Base-by-base conservation (phyloP, 345 rosid species). In the Citrus reticulata region DNA sequence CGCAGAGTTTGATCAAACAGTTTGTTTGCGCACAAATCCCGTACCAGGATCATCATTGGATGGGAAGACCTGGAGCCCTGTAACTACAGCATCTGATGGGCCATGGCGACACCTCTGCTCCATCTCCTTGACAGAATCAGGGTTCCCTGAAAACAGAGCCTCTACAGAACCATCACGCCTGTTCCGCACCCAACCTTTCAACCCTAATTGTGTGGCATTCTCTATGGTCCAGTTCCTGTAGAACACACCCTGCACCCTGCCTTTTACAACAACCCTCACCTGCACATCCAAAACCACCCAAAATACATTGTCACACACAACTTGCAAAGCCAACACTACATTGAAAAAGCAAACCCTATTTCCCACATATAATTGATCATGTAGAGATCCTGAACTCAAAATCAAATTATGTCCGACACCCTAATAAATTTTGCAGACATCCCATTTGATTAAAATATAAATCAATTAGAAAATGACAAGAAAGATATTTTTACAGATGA, bases 121-220 rank as follows among this genome's bases (percentile, higher is more conserved):
- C 98, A 92, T 93, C 81, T 93, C 94, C 58, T 86, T 86, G 10
- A 93, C 93, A 55, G 84, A 76, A 67, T 90, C 90, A 9, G 86
- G 42, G 30, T 86, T 86, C 49, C 97, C 97, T 0, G 93, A 90
- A 82, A 96, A 92, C 64, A 94, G 87, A 19, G 97, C 97, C 86
- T 96, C 98, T 30, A 93, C 98, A 0, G 97, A 86, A 60, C 98
- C 97, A 68, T 96, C 97, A 77, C 93, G 91, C 72, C 89, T 86
- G 81, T 93, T 95, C 87, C 95, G 87, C 16, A 95, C 97, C 99
- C 98, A 93, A 74, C 98, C 98, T 51, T 88, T 92, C 34, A 95
- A n/a, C 72, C 97, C 97, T 62, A 93, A 85, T 73, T 88, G 89
- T 40, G 80, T 83, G 0, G 98, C 98, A 64, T 90, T 92, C 79